Evolutionary conservation across 768 basidiomycete genomes (phyloP).

Genomic region (Suillus alpinus): DNA sequence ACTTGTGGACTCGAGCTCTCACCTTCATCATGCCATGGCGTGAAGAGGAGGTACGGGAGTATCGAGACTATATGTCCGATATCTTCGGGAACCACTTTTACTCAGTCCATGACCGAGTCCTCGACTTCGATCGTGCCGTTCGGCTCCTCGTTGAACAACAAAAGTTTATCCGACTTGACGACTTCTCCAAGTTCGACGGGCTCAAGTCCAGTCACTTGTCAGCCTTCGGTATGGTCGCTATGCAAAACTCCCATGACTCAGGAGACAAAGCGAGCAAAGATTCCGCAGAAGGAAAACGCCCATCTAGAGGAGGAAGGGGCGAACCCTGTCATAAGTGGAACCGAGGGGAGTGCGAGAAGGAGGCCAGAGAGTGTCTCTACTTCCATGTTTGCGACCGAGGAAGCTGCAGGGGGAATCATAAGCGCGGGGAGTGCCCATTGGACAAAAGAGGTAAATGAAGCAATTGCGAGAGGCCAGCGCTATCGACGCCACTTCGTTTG

Average conservation of each 20-base stretch:
- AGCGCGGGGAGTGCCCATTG: not conserved
- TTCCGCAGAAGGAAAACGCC: not conserved
- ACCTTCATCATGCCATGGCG: not conserved
- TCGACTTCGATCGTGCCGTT: not conserved
- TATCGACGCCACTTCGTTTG: not conserved
- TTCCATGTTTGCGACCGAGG: not conserved
- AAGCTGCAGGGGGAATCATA: not conserved
- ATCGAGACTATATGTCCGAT: accelerated
- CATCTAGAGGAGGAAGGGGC: not conserved
- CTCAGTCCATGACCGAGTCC: not conserved
- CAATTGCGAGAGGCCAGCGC: not conserved
- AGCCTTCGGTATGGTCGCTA: not conserved
- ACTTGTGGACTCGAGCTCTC: too few species aligned
- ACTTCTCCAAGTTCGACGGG: not conserved
- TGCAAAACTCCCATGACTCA: accelerated
- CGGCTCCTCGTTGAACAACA: not conserved
- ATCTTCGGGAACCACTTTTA: not conserved
- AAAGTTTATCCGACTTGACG: not conserved
- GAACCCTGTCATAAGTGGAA: not conserved
- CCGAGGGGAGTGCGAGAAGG: not conserved
- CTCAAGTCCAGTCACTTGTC: not conserved
- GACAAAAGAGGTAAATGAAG: not conserved
- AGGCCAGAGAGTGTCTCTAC: not conserved
- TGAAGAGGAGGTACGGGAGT: not conserved
- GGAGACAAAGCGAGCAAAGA: not conserved